A percentile compares a stretch with the other conserved stretches of the same genome.
phyloP scores from a whole-genome alignment of 169 alveolate species.

The Cryptosporidium tyzzeri region DNA sequence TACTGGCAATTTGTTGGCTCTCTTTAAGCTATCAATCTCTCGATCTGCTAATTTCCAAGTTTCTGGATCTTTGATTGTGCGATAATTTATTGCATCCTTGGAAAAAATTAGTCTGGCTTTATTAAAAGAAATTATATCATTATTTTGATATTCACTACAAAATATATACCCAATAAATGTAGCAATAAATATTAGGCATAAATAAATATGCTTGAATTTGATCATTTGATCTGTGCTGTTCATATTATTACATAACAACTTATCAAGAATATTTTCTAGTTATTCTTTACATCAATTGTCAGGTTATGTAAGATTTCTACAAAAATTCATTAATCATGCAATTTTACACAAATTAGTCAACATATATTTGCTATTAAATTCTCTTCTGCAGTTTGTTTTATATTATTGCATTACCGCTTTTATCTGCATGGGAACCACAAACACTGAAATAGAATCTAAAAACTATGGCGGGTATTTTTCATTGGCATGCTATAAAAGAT shows the following conservation, averaged over 20 bases:
- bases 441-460: conserved; percentile 35
- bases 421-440: conserved; percentile 58
- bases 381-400: neutral
- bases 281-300: conserved; percentile 2
- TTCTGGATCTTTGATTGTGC: neutral
- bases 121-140: conserved; percentile 41
- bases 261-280: neutral
- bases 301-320: neutral
- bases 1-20: neutral
- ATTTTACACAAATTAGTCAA: neutral
- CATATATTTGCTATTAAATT: neutral
- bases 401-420: conserved; percentile 41
- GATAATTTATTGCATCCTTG: neutral
- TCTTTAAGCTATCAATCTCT: conserved; percentile 15
- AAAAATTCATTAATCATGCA: neutral
- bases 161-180: conserved; percentile 1
- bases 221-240: neutral
- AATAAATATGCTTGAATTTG: neutral
- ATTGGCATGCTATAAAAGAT: neutral
- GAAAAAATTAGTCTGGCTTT: conserved; percentile 47
- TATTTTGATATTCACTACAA: neutral
- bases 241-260: neutral
- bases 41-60: conserved; percentile 64
- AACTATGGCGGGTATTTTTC: conserved; percentile 60
- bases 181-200: neutral